A percentile compares a stretch with the other conserved stretches of the same genome.
Evolutionary conservation across 352 stramenopile genomes (phyloP).

Genomic region (Pythium chondricola): DNA sequence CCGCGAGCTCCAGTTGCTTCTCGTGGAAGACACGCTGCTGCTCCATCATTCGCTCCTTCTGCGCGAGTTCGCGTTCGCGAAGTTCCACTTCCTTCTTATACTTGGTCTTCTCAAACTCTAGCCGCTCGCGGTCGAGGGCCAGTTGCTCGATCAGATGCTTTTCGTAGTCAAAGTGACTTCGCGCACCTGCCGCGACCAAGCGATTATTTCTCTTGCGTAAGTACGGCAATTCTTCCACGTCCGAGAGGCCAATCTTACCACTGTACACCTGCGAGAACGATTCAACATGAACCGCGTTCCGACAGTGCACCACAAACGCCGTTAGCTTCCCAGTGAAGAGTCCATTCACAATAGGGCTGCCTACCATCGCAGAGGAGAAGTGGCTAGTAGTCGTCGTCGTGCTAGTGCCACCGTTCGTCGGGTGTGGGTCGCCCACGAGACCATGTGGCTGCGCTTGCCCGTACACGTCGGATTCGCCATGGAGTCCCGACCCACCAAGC

Average conservation of each 20-base stretch:
- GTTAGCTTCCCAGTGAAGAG: background rate
- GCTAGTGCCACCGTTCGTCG: conserved; percentile 12
- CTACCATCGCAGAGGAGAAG: conserved; percentile 38
- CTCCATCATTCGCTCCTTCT: conserved; percentile 59
- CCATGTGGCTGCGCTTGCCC: conserved; percentile 39
- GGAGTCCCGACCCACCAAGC: conserved; percentile 41
- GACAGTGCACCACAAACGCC: background rate
- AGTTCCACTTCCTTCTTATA: conserved; percentile 76
- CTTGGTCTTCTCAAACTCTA: conserved; percentile 66
- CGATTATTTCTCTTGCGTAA: conserved; percentile 31
- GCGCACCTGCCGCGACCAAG: conserved; percentile 21
- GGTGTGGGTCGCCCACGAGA: conserved; percentile 30
- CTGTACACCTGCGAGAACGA: conserved; percentile 21
- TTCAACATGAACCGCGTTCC: background rate
- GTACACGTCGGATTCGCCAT: conserved; percentile 59
- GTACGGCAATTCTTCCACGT: conserved; percentile 21
- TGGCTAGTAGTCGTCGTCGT: conserved; percentile 10
- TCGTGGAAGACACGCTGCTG: conserved; percentile 53
- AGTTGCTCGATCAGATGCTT: conserved; percentile 70
- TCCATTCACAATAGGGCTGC: conserved; percentile 3
- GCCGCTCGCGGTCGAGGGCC: conserved; percentile 54
- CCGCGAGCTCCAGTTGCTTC: conserved; percentile 37
- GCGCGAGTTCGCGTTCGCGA: conserved; percentile 52
- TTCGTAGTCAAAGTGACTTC: conserved; percentile 64
- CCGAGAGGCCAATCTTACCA: conserved; percentile 23